phyloP scores from a whole-genome alignment of 257 asterid species.

The Gentiana dahurica region DNA sequence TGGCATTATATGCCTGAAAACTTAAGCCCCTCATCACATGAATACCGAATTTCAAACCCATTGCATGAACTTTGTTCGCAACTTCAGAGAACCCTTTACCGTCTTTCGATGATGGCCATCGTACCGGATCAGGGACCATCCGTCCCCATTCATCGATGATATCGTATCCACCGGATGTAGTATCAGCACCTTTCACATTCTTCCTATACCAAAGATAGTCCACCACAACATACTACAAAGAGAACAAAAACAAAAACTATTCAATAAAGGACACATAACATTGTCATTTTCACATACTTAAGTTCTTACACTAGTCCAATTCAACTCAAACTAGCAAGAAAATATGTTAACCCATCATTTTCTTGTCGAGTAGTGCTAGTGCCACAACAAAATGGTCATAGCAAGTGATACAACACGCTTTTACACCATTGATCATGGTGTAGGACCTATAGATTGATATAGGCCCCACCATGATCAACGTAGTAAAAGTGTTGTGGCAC shows the following conservation, averaged over 20 bases:
- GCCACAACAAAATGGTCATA: no score
- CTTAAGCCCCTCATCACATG: conserved; percentile 96
- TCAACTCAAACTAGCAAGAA: no score
- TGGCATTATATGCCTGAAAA: conserved; percentile 70
- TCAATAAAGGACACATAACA: no score
- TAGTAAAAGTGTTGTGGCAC: no score
- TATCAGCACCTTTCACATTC: conserved; percentile 65
- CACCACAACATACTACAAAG: conserved; percentile 81
- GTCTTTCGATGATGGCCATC: conserved; percentile 90
- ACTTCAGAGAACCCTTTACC: conserved; percentile 69
- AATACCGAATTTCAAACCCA: conserved; percentile 94
- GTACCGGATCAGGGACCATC: conserved; percentile 75
- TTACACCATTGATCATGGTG: no score
- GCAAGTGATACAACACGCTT: no score
- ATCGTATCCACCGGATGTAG: conserved; percentile 83
- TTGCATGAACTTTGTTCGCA: conserved; percentile 56
- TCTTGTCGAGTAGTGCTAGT: no score
- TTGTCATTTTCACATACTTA: no score
- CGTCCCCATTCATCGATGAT: conserved; percentile 95
- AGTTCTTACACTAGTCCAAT: no score
- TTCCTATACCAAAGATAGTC: conserved; percentile 96
- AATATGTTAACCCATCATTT: no score
- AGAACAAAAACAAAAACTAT: neutral
- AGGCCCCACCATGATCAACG: no score
- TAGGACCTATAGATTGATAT: no score